phyloP scores from a whole-genome alignment of 2,329 filamentous ascomycete genomes.

The Amylocarpus encephaloides region DNA sequence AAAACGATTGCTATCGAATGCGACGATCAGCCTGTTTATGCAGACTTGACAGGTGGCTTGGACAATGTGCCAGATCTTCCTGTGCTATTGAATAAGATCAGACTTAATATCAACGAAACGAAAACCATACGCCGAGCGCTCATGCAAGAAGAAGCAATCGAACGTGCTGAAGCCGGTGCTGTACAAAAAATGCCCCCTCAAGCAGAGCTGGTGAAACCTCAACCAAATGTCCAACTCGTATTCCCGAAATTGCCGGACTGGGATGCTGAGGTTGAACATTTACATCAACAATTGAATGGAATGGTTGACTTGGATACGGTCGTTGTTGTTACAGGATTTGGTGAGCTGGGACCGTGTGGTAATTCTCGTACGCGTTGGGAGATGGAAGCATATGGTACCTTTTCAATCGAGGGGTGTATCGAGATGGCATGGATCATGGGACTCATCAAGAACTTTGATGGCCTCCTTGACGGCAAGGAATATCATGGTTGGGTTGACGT shows the following conservation, averaged over 20 bases:
- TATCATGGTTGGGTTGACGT: background rate
- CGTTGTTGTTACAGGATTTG: too few relatives aligned
- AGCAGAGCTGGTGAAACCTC: background rate
- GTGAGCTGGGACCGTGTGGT: background rate
- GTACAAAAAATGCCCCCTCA: background rate
- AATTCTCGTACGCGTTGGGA: background rate
- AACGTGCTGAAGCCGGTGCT: background rate
- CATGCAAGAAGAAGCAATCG: constrained; percentile 12
- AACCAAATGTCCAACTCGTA: background rate
- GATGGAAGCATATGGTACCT: background rate
- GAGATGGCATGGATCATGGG: background rate
- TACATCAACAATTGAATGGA: too few relatives aligned
- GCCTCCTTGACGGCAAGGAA: background rate
- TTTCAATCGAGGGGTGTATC: background rate
- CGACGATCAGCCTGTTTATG: constrained; percentile 33
- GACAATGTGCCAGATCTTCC: constrained; percentile 28
- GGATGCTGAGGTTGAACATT: background rate
- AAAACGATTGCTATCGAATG: constrained; percentile 28
- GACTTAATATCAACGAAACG: constrained; percentile 17
- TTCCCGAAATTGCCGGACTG: constrained; percentile 4
- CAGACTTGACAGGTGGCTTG: constrained; percentile 37
- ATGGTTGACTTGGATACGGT: too few relatives aligned
- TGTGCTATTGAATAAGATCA: constrained; percentile 19
- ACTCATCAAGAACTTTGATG: background rate
- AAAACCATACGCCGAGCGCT: constrained; percentile 24